phyloP scores from a whole-genome alignment of 2,329 filamentous ascomycete genomes.

The Coniochaeta ligniaria region DNA sequence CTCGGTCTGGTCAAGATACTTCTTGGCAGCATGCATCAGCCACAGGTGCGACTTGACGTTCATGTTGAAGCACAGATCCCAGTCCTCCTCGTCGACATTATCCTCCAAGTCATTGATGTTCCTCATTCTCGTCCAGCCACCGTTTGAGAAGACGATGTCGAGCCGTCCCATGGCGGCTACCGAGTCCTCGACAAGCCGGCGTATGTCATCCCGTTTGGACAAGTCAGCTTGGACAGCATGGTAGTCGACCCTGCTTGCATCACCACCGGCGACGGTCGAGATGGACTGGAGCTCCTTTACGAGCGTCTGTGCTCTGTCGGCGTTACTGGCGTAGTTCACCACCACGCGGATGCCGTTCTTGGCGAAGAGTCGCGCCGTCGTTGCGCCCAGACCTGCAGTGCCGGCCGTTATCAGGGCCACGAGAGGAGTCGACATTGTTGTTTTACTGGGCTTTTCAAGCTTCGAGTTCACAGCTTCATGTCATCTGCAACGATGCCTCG shows the following conservation, averaged over 20 bases:
- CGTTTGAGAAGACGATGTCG: conserved; percentile 75
- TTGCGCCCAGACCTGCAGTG: conserved; percentile 62
- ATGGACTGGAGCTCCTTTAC: conserved; percentile 44
- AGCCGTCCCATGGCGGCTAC: conserved; percentile 57
- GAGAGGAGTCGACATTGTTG: conserved; percentile 10
- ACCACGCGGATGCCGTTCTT: conserved; percentile 60
- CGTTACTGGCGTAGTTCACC: conserved; percentile 65
- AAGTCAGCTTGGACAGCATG: conserved; percentile 59
- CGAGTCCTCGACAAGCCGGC: conserved; percentile 50
- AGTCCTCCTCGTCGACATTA: conserved; percentile 49
- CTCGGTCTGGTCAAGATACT: conserved; percentile 46
- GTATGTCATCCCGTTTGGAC: conserved; percentile 50
- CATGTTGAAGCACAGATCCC: conserved; percentile 52
- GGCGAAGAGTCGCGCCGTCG: conserved; percentile 61
- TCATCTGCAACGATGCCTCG: not conserved
- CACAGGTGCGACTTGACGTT: conserved; percentile 58
- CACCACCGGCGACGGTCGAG: conserved; percentile 38
- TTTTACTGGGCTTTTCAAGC: not conserved
- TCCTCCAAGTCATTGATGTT: conserved; percentile 41
- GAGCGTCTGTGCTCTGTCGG: conserved; percentile 51
- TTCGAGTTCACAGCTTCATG: not conserved
- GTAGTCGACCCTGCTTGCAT: conserved; percentile 25
- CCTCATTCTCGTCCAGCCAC: conserved; percentile 45
- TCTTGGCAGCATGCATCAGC: conserved; percentile 47
- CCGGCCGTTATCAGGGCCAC: conserved; percentile 43